Conservation (phyloP, 805 yeast genomes). For the Candida sithepensis region DNA sequence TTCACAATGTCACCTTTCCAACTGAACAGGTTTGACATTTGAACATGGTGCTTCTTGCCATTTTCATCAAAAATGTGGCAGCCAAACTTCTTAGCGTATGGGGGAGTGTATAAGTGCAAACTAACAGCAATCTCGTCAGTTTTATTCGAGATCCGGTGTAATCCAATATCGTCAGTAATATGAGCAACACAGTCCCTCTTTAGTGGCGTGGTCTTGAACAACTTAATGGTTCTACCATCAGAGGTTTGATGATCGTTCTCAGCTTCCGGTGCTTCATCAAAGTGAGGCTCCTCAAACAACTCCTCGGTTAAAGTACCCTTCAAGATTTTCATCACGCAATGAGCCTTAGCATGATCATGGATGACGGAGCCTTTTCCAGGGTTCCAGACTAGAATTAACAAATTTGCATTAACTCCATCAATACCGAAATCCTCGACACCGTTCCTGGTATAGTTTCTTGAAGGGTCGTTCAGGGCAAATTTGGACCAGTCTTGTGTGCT, state of each 20-base stretch:
- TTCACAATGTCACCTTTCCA: constrained; percentile 47
- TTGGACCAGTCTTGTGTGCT: constrained; percentile 52
- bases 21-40: constrained; percentile 57
- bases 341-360: constrained; percentile 76
- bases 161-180: constrained; percentile 62
- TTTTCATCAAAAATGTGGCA: constrained; percentile 47
- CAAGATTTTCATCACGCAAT: constrained; percentile 69
- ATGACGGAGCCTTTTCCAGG: constrained; percentile 62
- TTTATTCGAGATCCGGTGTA: constrained; percentile 59
- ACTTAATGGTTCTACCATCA: background rate
- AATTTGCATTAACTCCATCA: constrained; percentile 67
- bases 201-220: constrained; percentile 24
- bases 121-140: constrained; percentile 48
- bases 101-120: constrained; percentile 73
- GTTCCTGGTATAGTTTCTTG: constrained; percentile 57
- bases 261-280: constrained; percentile 4
- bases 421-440: constrained; percentile 73
- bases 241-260: background rate
- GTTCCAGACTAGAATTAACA: constrained; percentile 66
- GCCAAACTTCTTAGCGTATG: constrained; percentile 62
- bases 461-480: constrained; percentile 51
- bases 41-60: constrained; percentile 51
- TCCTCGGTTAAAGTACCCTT: constrained; percentile 57
- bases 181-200: constrained; percentile 52
- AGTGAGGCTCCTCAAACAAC: constrained; percentile 47